A percentile compares a stretch with the other conserved stretches of the same genome.
phyloP scores from a whole-genome alignment of 2,329 filamentous ascomycete species.

The Hypoxylon sp. region DNA sequence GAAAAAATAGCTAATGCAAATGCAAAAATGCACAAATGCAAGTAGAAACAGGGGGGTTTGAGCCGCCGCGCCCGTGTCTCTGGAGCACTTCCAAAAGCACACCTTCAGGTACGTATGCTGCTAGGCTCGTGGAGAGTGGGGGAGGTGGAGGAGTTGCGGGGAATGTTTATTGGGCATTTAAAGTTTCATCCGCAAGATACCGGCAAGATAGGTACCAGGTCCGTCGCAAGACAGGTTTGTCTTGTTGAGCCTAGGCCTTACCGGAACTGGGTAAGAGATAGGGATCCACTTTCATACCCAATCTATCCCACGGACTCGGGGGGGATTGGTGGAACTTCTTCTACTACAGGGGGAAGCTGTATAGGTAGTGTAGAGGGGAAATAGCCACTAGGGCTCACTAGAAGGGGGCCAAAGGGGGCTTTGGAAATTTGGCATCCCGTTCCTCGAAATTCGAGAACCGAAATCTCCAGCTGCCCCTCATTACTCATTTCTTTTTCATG shows the following conservation, averaged over 20 bases:
- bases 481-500: constrained; percentile 40
- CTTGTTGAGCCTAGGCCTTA: constrained; percentile 21
- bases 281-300: constrained; percentile 30
- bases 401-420: constrained; percentile 18
- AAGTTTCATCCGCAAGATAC: constrained; percentile 29
- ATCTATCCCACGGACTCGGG: constrained; percentile 23
- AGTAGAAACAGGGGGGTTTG: constrained; percentile 26
- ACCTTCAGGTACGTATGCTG: constrained; percentile 16
- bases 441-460: constrained; percentile 21
- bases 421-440: constrained; percentile 42
- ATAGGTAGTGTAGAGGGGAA: constrained; percentile 14
- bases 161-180: constrained; percentile 31
- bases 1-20: constrained; percentile 37
- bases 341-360: constrained; percentile 29
- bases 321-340: constrained; percentile 40
- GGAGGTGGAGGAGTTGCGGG: constrained; percentile 31
- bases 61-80: constrained; percentile 41
- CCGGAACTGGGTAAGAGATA: constrained; percentile 6
- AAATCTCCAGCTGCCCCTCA: constrained; percentile 28
- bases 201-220: constrained; percentile 25
- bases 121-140: constrained; percentile 39
- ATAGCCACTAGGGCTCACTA: constrained; percentile 4
- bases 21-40: constrained; percentile 37
- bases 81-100: constrained; percentile 23
- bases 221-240: constrained; percentile 4